A percentile compares a stretch with the other conserved stretches of the same genome.
Evolutionary conservation across 768 basidiomycete genomes (phyloP).

Genomic region (Mrakia gelida): DNA sequence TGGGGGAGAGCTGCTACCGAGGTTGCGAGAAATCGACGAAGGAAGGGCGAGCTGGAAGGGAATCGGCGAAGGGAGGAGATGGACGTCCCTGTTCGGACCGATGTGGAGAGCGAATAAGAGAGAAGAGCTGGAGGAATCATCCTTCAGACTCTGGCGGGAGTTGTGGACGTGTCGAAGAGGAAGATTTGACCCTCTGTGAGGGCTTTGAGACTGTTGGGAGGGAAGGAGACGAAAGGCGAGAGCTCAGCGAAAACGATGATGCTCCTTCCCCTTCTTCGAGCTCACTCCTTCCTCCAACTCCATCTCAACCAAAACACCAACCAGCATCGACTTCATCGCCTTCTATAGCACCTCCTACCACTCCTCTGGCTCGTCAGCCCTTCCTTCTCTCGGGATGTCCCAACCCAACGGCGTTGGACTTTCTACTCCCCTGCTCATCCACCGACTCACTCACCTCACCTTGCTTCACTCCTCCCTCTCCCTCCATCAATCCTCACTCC

Average conservation of each 20-base stretch:
- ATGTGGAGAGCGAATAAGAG: not conserved
- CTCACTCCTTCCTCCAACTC: no score
- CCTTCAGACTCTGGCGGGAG: not conserved
- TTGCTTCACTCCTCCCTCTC: constrained; percentile 17
- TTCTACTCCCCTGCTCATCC: not conserved
- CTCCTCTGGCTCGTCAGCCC: no score
- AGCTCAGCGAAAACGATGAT: not conserved
- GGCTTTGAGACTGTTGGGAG: not conserved
- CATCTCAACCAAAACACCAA: no score
- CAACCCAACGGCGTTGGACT: not conserved
- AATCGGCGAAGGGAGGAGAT: not conserved
- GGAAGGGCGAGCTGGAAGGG: not conserved
- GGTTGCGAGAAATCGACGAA: not conserved
- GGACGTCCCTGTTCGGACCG: not conserved
- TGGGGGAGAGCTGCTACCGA: constrained; percentile 15
- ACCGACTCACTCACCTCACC: constrained; percentile 7
- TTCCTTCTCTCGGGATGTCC: not conserved
- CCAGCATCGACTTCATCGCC: no score
- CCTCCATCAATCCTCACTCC: constrained; percentile 13
- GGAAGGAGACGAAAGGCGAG: not conserved
- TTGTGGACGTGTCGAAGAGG: not conserved
- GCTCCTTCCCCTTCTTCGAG: not conserved
- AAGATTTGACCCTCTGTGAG: not conserved
- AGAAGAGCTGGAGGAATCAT: not conserved
- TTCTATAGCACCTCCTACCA: no score